Evolutionary conservation across 2,329 filamentous ascomycete genomes (phyloP), one percentile per base, ranked within the genome.

Genomic region (Ascochyta koolunga): DNA sequence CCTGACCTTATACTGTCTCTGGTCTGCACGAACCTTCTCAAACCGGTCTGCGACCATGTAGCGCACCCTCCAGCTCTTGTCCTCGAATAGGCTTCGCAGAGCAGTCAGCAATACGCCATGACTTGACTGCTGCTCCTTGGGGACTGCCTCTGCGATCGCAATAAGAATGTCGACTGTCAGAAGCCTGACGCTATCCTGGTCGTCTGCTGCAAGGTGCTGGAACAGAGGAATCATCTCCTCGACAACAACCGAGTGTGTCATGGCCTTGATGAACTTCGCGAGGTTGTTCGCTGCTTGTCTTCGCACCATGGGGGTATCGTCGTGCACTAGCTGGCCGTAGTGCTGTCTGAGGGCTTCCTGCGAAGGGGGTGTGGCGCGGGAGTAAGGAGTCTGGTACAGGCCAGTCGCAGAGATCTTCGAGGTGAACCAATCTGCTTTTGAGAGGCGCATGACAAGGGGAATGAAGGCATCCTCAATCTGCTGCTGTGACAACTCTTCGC

Each of bases 1-100:
- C 50, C 62, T 52, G 55, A n/a, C 31, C 8, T 29, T 21, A 15
- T 21, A 0, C 16, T 42, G 31, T 25, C 21, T n/a, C 13, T 21
- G n/a, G 21, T 16, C 13, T 39, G 10, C 24, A 60, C 68, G 18
- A 52, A 91, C 91, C 89, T 98, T 97, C 78, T 99, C 95, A 72
- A 97, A 99, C 74, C 92, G 87, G 77, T 99, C 95, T 42, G 95
- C 95, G 67, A 99, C 95, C 95, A 99, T 99, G 78, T 98, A 99
- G 74, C 95, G 87, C 56, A 99, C 95, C 71, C 95, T 88, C 95
- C 95, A 99, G 80, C 95, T 98, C 86, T 98, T 99, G 77, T 99
- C 95, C 71, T 97, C 95, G 78, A 99, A 98, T 71, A 99, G 79
- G 78, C 86, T 96, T 68, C 95, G 89, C 70, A 99, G 80, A 39